Percentiles rank a stretch among this genome's conserved stretches.
phyloP scores from a whole-genome alignment of 208 protist species.

The Trypanosoma lewisi region DNA sequence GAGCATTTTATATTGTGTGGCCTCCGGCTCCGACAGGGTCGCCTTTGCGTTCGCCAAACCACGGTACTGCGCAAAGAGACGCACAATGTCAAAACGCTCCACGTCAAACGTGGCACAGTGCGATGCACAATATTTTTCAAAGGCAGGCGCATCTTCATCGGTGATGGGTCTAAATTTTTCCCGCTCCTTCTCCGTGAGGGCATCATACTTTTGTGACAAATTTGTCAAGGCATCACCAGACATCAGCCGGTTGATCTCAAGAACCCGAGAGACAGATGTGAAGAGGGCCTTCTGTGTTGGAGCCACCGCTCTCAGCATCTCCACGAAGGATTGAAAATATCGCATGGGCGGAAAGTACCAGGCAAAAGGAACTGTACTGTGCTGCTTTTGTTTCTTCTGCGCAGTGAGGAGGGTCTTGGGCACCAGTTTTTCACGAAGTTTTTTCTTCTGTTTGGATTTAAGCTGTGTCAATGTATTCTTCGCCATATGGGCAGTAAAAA shows the following conservation, averaged over 20 bases:
- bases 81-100: conserved; percentile 64
- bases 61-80: conserved; percentile 56
- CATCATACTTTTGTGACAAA: conserved; percentile 35
- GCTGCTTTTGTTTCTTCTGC: conserved; percentile 5
- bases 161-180: conserved; percentile 68
- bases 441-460: conserved; percentile 23
- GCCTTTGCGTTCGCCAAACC: conserved; percentile 33
- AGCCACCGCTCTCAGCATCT: conserved; percentile 72
- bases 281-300: conserved; percentile 60
- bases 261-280: conserved; percentile 30
- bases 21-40: conserved; percentile 14
- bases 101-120: conserved; percentile 47
- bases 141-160: conserved; percentile 47
- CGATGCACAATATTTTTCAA: conserved; percentile 68
- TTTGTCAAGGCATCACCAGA: conserved; percentile 21
- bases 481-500: conserved; percentile 47
- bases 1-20: conserved; percentile 45
- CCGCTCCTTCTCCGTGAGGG: conserved; percentile 30
- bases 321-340: conserved; percentile 73
- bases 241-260: conserved; percentile 24
- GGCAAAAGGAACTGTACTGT: background rate
- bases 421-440: conserved; percentile 34
- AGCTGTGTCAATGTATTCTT: conserved; percentile 50
- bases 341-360: conserved; percentile 59
- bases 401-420: conserved; percentile 9